Evolutionary conservation across 1,139 yeast genomes (phyloP), one percentile per base, ranked within the genome.

Genomic region (Debaryomyces robertsiae): DNA sequence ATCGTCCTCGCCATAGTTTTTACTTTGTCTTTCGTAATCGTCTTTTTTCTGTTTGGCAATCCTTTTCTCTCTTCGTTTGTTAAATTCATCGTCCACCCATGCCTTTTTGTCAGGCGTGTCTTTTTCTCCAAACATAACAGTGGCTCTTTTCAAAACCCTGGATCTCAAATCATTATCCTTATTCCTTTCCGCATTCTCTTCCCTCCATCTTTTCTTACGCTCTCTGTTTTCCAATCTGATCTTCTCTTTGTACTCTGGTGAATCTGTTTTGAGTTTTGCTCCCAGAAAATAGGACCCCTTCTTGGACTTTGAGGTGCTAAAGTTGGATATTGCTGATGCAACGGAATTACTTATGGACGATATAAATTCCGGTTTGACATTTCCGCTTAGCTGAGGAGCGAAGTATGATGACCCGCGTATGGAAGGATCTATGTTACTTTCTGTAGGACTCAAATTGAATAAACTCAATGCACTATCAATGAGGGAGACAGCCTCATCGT

Each of bases 151-250:
- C 46, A 78, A 73, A 19, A 93, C 84, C 41, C 98, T 70, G 1
- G 87, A 79, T 40, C 95, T 74, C 44, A 91, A 66, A 58, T 91
- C 98, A 52, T 87, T 85, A 58, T 89, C 96, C 63, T 88, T 84
- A 58, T 91, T 91, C 48, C 94, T 74, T 47, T 84, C 85, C 11
- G 79, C 77, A 58, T 91, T 90, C 27, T 81, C 83, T 46, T 82
- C 93, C 56, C 98, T 78, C 98, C 98, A 93, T 51, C 81, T 79
- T 65, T 90, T 84, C 65, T 93, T 93, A 29, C 98, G 74, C 47
- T 86, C 93, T 38, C 96, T 73, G 53, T 90, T 90, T 42, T 84
- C 95, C 19, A 79, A 58, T 31, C 88, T 66, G 7, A 80, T 69
- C 47, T 81, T 74, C 49, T 86, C 94, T 45, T 77, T 78, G 40